phyloP scores from a whole-genome alignment of 202 grass and related monocot genomes.

The Zizania palustris region DNA sequence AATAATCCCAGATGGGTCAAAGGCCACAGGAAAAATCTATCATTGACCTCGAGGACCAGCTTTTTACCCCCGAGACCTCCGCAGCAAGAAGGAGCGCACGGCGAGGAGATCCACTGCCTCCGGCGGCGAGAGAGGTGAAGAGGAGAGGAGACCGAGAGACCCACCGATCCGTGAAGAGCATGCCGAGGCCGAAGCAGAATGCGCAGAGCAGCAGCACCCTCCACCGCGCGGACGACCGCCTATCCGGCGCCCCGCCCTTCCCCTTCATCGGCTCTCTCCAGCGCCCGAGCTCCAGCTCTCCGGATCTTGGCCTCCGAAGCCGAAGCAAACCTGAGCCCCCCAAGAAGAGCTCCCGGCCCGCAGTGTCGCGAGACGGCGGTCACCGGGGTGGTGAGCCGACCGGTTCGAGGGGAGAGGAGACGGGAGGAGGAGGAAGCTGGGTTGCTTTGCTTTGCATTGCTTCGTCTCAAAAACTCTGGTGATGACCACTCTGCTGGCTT shows the following conservation, averaged over 20 bases:
- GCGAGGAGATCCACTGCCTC: constrained; percentile 43
- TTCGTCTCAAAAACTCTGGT: constrained; percentile 40
- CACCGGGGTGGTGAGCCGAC: constrained; percentile 32
- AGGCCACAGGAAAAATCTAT: background rate
- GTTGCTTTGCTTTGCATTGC: background rate
- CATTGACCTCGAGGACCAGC: background rate
- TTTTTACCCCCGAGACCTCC: background rate
- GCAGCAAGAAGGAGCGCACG: background rate
- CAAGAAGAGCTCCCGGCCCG: constrained; percentile 4
- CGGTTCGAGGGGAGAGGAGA: background rate
- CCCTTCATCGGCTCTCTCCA: constrained; percentile 51
- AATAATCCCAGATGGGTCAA: constrained; percentile 28
- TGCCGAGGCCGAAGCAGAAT: constrained; percentile 69
- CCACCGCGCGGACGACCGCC: constrained; percentile 64
- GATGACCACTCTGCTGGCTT: constrained; percentile 41
- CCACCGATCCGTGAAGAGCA: constrained; percentile 74
- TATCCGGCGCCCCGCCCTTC: constrained; percentile 43
- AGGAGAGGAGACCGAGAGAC: background rate
- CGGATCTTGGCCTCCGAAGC: constrained; percentile 33
- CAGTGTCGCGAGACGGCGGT: constrained; percentile 21
- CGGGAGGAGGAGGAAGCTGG: constrained; percentile 10
- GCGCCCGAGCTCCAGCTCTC: constrained; percentile 17
- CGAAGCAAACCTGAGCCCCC: constrained; percentile 20
- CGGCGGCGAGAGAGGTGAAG: background rate
- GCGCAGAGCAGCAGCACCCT: constrained; percentile 62